These are phyloP conservation scores for Kuraishia ogatae DNA, from an alignment of 805 yeast species.

Conservation along the genomic window DNA sequence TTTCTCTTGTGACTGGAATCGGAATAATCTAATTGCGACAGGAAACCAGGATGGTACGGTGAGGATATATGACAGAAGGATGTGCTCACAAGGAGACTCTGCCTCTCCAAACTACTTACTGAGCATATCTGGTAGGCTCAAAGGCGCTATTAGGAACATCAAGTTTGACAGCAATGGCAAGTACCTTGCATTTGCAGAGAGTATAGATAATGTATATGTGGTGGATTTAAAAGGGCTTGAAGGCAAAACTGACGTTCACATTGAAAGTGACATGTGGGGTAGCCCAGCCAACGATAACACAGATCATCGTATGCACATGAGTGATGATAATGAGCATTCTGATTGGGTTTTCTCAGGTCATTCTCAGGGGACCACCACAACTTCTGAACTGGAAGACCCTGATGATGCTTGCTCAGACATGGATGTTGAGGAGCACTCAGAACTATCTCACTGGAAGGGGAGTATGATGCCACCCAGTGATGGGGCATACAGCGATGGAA, in stretches of 20 bases:
- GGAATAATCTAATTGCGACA: constrained; percentile 36
- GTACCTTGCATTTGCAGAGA: constrained; percentile 46
- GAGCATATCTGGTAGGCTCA: constrained; percentile 11
- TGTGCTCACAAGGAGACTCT: neutral
- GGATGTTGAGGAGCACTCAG: neutral
- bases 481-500: neutral
- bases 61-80: constrained; percentile 42
- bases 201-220: constrained; percentile 48
- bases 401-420: neutral
- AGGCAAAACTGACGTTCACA: constrained; percentile 15
- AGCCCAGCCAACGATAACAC: neutral
- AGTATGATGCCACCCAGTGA: neutral
- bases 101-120: constrained; percentile 9
- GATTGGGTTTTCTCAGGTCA: neutral
- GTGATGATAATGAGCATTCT: neutral
- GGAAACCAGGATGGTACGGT: constrained; percentile 58
- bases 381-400: neutral
- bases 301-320: neutral
- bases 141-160: constrained; percentile 45
- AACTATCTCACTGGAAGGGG: neutral
- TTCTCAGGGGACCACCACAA: neutral
- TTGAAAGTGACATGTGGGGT: constrained; percentile 6
- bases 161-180: constrained; percentile 38
- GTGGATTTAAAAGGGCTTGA: constrained; percentile 20
- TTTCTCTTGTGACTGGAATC: constrained; percentile 52